Conservation (phyloP, 2,329 filamentous ascomycete genomes). For the Xenosphaeropsis pyriputrescens region DNA sequence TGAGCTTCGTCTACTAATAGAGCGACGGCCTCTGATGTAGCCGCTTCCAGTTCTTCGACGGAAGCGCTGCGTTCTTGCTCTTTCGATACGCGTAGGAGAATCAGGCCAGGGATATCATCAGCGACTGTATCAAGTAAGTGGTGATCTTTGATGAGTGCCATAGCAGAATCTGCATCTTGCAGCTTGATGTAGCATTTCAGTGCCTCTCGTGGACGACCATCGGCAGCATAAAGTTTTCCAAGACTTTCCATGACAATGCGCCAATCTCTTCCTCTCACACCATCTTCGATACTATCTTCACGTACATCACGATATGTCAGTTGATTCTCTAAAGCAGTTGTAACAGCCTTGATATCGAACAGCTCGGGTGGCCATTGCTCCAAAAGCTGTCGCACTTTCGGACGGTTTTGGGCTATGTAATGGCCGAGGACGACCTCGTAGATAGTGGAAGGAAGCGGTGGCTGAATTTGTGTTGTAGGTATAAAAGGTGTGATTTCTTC, state of each 20-base stretch:
- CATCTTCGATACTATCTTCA: conserved; percentile 63
- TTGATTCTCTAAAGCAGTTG: conserved; percentile 68
- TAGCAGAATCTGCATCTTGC: conserved; percentile 81
- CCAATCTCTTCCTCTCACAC: conserved; percentile 68
- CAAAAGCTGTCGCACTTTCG: conserved; percentile 62
- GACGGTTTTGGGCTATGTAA: conserved; percentile 69
- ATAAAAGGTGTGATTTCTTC: conserved; percentile 83
- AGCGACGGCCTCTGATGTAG: conserved; percentile 70
- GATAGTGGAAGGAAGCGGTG: conserved; percentile 64
- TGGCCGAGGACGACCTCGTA: conserved; percentile 85
- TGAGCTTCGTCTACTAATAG: conserved; percentile 84
- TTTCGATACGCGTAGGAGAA: conserved; percentile 70
- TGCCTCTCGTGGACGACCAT: conserved; percentile 69
- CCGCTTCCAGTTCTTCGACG: conserved; percentile 57
- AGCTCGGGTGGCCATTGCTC: conserved; percentile 75
- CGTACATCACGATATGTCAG: conserved; percentile 61
- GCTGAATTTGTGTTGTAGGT: conserved; percentile 61
- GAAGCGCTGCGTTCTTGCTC: conserved; percentile 52
- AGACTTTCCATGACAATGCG: conserved; percentile 75
- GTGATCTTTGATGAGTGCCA: conserved; percentile 72
- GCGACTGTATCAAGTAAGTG: conserved; percentile 81
- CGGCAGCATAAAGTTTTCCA: conserved; percentile 71
- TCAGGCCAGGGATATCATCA: conserved; percentile 81
- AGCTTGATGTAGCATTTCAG: conserved; percentile 79
- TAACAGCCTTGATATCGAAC: conserved; percentile 65